These are phyloP conservation scores for Phanerochaete sordida DNA, from an alignment of 768 basidiomycete species.

Conservation along the genomic window DNA sequence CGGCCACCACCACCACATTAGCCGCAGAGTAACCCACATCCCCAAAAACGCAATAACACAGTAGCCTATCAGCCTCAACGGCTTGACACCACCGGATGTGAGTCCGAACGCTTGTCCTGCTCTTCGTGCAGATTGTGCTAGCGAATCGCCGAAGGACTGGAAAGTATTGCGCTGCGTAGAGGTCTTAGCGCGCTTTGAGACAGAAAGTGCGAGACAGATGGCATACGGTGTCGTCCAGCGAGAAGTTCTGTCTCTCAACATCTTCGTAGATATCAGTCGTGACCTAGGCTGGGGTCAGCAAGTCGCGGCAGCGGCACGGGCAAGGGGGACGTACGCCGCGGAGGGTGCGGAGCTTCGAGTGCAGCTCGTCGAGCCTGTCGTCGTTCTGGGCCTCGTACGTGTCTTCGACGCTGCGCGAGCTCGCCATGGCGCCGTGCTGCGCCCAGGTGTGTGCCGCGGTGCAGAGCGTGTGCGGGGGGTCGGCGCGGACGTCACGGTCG, in stretches of 20 bases:
- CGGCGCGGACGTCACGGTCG: not conserved
- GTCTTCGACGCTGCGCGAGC: conserved; percentile 49
- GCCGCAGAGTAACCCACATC: conserved; percentile 24
- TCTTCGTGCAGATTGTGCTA: conserved; percentile 65
- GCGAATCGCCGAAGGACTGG: conserved; percentile 55
- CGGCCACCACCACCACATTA: conserved; percentile 23
- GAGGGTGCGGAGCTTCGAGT: conserved; percentile 78
- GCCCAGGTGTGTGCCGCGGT: not conserved
- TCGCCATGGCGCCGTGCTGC: conserved; percentile 27
- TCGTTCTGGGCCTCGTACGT: conserved; percentile 87
- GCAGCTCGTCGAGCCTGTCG: conserved; percentile 77
- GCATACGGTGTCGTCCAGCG: conserved; percentile 74
- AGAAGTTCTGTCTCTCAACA: conserved; percentile 76
- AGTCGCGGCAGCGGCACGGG: not conserved
- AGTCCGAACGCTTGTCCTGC: conserved; percentile 75
- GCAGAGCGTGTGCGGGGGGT: not conserved
- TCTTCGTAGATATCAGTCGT: conserved; percentile 86
- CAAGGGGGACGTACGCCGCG: conserved; percentile 55
- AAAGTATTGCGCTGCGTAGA: conserved; percentile 58
- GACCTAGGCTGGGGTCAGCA: conserved; percentile 43
- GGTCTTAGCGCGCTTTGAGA: not conserved
- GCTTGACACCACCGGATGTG: conserved; percentile 60
- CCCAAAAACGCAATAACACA: conserved; percentile 51
- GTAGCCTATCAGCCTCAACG: conserved; percentile 63
- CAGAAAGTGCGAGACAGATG: not conserved